Conservation (phyloP, 495 filamentous ascomycete species). For the Tuber magnatum region DNA sequence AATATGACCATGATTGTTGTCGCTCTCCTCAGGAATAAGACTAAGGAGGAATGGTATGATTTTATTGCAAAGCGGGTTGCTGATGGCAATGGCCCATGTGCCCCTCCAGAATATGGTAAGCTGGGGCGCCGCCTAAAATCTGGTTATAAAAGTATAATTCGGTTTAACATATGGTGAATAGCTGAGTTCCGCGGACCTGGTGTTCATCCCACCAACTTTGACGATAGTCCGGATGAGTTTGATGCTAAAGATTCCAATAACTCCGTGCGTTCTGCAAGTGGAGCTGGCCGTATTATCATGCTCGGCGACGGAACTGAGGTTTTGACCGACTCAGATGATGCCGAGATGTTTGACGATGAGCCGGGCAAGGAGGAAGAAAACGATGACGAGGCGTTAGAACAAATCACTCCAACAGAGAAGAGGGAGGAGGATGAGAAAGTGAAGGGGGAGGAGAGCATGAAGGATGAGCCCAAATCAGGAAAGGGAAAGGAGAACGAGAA, state of each 20-base stretch:
- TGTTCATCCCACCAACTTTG: conserved; percentile 72
- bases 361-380: conserved; percentile 52
- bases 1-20: conserved; percentile 98
- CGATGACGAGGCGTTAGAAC: conserved; percentile 33
- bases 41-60: conserved; percentile 96
- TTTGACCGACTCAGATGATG: conserved; percentile 74
- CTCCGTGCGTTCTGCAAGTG: not conserved
- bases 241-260: conserved; percentile 53
- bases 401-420: conserved; percentile 15
- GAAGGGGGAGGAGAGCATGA: conserved; percentile 19
- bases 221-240: conserved; percentile 88
- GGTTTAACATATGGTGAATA: conserved; percentile 53
- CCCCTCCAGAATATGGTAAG: conserved; percentile 99
- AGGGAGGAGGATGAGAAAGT: conserved; percentile 2
- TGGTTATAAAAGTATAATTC: conserved; percentile 44
- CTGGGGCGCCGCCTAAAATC: conserved; percentile 21
- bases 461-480: conserved; percentile 28
- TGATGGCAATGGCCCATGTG: conserved; percentile 94
- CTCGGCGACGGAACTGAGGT: conserved; percentile 90
- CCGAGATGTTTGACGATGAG: conserved; percentile 84
- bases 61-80: conserved; percentile 89
- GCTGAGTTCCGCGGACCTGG: conserved; percentile 95
- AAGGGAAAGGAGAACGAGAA: conserved; percentile 36
- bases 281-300: conserved; percentile 75
- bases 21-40: conserved; percentile 79